Conservation (phyloP, 2,329 filamentous ascomycete species). For the Aspergillus sclerotialis region DNA sequence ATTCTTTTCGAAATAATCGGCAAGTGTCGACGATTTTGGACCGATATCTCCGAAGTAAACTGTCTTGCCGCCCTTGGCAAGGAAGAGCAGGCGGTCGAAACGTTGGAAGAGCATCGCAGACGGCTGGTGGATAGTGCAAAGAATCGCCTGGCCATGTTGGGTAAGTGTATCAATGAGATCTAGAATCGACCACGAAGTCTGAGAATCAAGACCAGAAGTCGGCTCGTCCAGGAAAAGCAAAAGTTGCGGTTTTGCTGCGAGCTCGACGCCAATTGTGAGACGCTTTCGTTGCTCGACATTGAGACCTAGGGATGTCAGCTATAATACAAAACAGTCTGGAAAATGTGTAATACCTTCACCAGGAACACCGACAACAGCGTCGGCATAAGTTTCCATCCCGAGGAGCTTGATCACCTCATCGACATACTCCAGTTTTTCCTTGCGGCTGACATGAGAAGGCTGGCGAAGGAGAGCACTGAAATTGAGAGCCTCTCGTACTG, state of each 20-base stretch:
- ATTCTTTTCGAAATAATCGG: constrained; percentile 58
- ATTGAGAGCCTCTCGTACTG: constrained; percentile 78
- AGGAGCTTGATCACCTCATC: constrained; percentile 85
- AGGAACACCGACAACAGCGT: constrained; percentile 83
- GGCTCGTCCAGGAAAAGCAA: constrained; percentile 92
- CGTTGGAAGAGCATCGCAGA: constrained; percentile 90
- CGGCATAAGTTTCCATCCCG: constrained; percentile 84
- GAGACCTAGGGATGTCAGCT: no score
- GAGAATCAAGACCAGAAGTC: constrained; percentile 86
- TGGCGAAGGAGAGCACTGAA: constrained; percentile 85
- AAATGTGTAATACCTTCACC: no score
- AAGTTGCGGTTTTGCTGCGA: constrained; percentile 83
- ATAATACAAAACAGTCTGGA: no score
- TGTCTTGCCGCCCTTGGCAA: constrained; percentile 58
- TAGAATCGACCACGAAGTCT: constrained; percentile 89
- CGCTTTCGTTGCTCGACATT: constrained; percentile 62
- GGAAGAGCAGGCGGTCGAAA: constrained; percentile 60
- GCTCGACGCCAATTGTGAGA: constrained; percentile 90
- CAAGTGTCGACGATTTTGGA: constrained; percentile 49
- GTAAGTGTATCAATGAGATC: constrained; percentile 84
- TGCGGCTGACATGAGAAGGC: constrained; percentile 61
- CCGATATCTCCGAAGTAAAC: constrained; percentile 66
- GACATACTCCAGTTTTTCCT: constrained; percentile 80
- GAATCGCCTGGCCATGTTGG: constrained; percentile 80
- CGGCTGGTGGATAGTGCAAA: constrained; percentile 98